A percentile compares a stretch with the other conserved stretches of the same genome.
phyloP scores from a whole-genome alignment of 208 protist genomes.

The Naegleria fowleri region DNA sequence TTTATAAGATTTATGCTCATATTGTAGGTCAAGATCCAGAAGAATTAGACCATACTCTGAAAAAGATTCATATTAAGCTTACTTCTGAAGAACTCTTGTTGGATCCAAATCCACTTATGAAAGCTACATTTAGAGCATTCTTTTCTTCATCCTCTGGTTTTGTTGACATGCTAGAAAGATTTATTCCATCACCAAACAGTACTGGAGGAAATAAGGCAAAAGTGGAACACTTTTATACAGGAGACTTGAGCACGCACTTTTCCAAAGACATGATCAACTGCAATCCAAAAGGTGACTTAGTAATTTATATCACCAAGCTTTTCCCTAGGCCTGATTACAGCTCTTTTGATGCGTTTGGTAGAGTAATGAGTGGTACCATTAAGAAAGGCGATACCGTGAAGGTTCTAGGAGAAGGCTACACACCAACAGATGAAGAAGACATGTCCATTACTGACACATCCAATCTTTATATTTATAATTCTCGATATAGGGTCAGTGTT shows the following conservation, averaged over 20 bases:
- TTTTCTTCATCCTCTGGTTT: slow-evolving; percentile 56
- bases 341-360: slow-evolving; percentile 65
- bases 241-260: slow-evolving; percentile 44
- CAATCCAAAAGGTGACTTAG: slow-evolving; percentile 54
- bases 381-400: slow-evolving; percentile 45
- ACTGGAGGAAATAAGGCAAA: not conserved
- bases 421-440: slow-evolving; percentile 64
- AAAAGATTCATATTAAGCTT: slow-evolving; percentile 52
- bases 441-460: slow-evolving; percentile 44
- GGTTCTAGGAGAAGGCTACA: slow-evolving; percentile 78
- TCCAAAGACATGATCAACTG: slow-evolving; percentile 50
- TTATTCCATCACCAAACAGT: slow-evolving; percentile 57
- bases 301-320: slow-evolving; percentile 72
- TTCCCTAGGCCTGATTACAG: slow-evolving; percentile 38
- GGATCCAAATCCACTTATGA: slow-evolving; percentile 57
- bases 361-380: slow-evolving; percentile 69
- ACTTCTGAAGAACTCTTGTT: slow-evolving; percentile 45
- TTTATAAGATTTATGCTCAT: slow-evolving; percentile 94
- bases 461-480: slow-evolving; percentile 48
- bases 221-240: slow-evolving; percentile 57
- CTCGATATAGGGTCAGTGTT: slow-evolving; percentile 61
- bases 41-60: slow-evolving; percentile 27
- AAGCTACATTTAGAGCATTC: slow-evolving; percentile 52
- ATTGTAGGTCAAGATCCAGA: slow-evolving; percentile 53
- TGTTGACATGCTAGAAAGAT: slow-evolving; percentile 57